Evolutionary conservation across 1,139 yeast genomes (phyloP).

Genomic region (Yamadazyma dendronema): DNA sequence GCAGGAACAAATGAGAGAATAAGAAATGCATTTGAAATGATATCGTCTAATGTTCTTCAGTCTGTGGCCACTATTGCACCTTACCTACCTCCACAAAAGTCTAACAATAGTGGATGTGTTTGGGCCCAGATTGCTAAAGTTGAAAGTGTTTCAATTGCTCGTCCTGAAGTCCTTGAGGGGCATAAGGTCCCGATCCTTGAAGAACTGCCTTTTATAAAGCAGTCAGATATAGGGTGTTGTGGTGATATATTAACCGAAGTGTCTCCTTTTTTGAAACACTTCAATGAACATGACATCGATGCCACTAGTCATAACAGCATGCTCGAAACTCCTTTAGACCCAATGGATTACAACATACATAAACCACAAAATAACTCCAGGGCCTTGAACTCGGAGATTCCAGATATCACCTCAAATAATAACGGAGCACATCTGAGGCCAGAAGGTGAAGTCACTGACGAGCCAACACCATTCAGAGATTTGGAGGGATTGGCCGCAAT

Average conservation of each 20-base stretch:
- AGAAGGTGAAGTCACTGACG: no score
- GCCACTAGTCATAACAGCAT: slow-evolving; percentile 6
- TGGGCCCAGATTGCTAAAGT: slow-evolving; percentile 12
- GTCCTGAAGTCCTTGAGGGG: slow-evolving; percentile 9
- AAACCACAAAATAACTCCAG: no score
- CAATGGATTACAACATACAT: slow-evolving; percentile 2
- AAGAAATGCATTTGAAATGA: slow-evolving; percentile 13
- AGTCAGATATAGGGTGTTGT: slow-evolving; percentile 4
- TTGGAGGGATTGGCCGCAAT: slow-evolving; percentile 5
- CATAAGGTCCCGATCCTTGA: slow-evolving; percentile 5
- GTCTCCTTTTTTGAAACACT: slow-evolving; percentile 5
- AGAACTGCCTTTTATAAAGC: slow-evolving; percentile 4
- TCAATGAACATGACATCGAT: slow-evolving; percentile 10
- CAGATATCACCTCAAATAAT: no score
- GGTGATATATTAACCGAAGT: slow-evolving; percentile 1
- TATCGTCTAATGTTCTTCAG: slow-evolving; percentile 12
- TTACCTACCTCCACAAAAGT: slow-evolving; percentile 3
- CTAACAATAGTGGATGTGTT: slow-evolving; percentile 6
- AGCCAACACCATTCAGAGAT: not conserved
- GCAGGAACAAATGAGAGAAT: slow-evolving; percentile 12
- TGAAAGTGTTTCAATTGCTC: slow-evolving; percentile 5
- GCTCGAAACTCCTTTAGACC: slow-evolving; percentile 6
- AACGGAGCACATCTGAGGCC: no score
- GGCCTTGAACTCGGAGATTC: no score
- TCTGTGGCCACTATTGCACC: slow-evolving; percentile 7